Percentiles rank a stretch among this genome's conserved stretches.
phyloP scores from a whole-genome alignment of 805 yeast species.

The Metschnikowia continentalis region DNA sequence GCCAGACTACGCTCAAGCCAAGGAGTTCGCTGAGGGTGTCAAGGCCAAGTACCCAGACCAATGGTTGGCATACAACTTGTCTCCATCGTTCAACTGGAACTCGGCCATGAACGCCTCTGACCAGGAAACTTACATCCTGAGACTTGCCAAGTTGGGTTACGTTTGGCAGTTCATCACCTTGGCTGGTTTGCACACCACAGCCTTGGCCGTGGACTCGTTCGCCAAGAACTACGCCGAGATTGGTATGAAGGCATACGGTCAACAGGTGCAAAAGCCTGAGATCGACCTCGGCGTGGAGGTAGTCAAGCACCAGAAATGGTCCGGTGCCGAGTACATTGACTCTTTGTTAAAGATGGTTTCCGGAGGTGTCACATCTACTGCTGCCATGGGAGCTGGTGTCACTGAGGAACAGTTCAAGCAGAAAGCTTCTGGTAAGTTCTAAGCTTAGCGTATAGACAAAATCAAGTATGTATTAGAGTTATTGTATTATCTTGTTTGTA shows the following conservation, averaged over 20 bases:
- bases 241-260: slow-evolving; percentile 97
- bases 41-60: slow-evolving; percentile 75
- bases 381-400: slow-evolving; percentile 98
- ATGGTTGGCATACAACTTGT: slow-evolving; percentile 95
- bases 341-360: slow-evolving; percentile 82
- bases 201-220: slow-evolving; percentile 83
- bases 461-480: neutral
- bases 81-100: slow-evolving; percentile 98
- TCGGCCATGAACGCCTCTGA: slow-evolving; percentile 83
- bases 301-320: slow-evolving; percentile 97
- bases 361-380: slow-evolving; percentile 92
- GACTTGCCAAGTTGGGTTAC: slow-evolving; percentile 85
- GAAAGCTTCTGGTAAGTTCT: slow-evolving; percentile 17
- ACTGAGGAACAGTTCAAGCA: slow-evolving; percentile 91
- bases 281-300: slow-evolving; percentile 88
- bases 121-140: slow-evolving; percentile 84
- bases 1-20: slow-evolving; percentile 91
- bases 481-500: too few relatives aligned
- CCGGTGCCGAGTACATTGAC: slow-evolving; percentile 96
- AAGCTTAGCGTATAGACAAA: slow-evolving; percentile 7
- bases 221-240: slow-evolving; percentile 69
- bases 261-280: slow-evolving; percentile 80
- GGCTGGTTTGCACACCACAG: slow-evolving; percentile 96
- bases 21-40: slow-evolving; percentile 92
- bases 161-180: slow-evolving; percentile 97